Evolutionary conservation across 148 eudicot genomes (phyloP).

Genomic region (Chenopodium suecicum): DNA sequence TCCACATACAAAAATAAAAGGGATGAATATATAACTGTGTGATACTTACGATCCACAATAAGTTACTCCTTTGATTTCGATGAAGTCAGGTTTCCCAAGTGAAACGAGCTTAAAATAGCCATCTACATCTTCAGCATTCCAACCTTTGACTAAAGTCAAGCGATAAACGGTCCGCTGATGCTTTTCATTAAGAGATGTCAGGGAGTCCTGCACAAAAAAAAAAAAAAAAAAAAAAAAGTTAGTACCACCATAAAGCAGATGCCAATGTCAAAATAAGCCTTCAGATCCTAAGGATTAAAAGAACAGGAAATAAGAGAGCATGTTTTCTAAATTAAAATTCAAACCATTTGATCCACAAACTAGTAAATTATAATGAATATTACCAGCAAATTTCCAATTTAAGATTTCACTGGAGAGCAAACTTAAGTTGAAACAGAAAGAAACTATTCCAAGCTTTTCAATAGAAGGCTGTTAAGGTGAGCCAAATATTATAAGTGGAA

Average conservation of each 20-base stretch:
- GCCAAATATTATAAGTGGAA: not conserved
- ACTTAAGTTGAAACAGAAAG: not conserved
- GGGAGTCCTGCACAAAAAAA: conserved; percentile 62
- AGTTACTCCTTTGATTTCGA: conserved; percentile 97
- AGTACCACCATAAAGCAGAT: conserved; percentile 7
- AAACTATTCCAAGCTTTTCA: not conserved
- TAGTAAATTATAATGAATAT: not conserved
- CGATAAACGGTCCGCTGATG: conserved; percentile 97
- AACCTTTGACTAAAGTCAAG: conserved; percentile 89
- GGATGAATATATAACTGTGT: not conserved
- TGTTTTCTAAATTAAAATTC: not conserved
- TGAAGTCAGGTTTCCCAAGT: conserved; percentile 80
- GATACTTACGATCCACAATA: conserved; percentile 96
- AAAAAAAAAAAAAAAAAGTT: not conserved
- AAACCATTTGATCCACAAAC: not conserved
- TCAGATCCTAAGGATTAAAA: not conserved
- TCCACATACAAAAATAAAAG: not conserved
- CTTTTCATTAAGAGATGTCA: conserved; percentile 76
- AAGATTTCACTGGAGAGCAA: not conserved
- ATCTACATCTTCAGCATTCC: conserved; percentile 94
- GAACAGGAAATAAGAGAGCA: conserved; percentile 6
- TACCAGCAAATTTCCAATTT: not conserved
- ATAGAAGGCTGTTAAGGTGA: not conserved
- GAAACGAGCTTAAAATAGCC: conserved; percentile 80
- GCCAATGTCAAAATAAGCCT: not conserved